Evolutionary conservation across 805 yeast genomes (phyloP).

Genomic region (Saccharomycopsis fibuligera): DNA sequence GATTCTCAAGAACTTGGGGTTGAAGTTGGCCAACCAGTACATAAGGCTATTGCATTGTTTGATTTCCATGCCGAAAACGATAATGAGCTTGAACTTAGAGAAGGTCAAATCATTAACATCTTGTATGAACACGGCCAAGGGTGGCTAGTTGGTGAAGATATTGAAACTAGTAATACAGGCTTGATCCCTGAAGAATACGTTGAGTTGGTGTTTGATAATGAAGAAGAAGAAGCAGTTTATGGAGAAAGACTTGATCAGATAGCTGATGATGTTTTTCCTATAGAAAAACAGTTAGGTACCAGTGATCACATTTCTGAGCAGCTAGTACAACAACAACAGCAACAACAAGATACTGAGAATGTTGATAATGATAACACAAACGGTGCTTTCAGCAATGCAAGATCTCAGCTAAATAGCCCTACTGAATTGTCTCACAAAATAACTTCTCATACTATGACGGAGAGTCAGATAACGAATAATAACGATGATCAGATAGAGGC

Average conservation of each 20-base stretch:
- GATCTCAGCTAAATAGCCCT: constrained; percentile 5
- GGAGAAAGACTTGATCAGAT: constrained; percentile 27
- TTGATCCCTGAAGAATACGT: constrained; percentile 95
- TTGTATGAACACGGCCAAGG: constrained; percentile 95
- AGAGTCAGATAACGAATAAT: no score
- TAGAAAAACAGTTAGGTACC: no score
- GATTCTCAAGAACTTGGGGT: constrained; percentile 11
- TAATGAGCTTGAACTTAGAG: constrained; percentile 72
- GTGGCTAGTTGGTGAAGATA: constrained; percentile 88
- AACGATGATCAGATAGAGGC: constrained; percentile 6
- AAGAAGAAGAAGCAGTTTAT: constrained; percentile 25
- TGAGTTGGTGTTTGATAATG: constrained; percentile 37
- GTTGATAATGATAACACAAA: constrained; percentile 7
- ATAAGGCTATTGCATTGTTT: constrained; percentile 77
- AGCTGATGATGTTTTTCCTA: constrained; percentile 19
- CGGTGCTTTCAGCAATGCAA: constrained; percentile 15
- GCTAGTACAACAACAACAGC: neutral
- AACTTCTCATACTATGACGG: no score
- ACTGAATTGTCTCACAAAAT: neutral
- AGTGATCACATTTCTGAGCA: no score
- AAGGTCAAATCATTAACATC: constrained; percentile 81
- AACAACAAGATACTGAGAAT: constrained; percentile 25
- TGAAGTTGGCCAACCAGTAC: constrained; percentile 23
- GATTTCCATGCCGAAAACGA: constrained; percentile 92
- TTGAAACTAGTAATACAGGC: constrained; percentile 73